Evolutionary conservation across 2,329 filamentous ascomycete genomes (phyloP).

Genomic region (Pseudogymnoascus sp.): DNA sequence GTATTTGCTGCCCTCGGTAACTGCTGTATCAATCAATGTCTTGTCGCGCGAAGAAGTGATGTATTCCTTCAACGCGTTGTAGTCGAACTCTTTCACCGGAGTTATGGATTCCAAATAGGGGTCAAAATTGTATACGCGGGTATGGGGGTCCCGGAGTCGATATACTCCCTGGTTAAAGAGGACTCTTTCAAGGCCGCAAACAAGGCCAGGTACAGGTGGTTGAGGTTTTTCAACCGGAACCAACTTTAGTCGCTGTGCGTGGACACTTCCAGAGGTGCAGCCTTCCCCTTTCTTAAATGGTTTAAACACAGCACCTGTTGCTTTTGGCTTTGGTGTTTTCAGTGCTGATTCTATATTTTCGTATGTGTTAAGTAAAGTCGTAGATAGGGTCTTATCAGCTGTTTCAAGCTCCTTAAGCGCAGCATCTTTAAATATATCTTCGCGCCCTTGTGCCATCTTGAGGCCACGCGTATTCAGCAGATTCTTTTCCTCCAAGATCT

Average conservation of each 20-base stretch:
- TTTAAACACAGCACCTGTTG: neutral
- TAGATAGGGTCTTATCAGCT: neutral
- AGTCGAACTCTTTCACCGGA: slow-evolving; percentile 89
- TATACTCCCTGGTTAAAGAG: slow-evolving; percentile 94
- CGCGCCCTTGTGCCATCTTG: neutral
- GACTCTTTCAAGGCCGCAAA: slow-evolving; percentile 40
- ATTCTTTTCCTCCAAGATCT: slow-evolving; percentile 67
- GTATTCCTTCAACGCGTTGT: slow-evolving; percentile 74
- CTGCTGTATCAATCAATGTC: slow-evolving; percentile 60
- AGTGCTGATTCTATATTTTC: neutral
- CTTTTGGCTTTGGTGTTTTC: neutral
- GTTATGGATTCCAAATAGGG: slow-evolving; percentile 90
- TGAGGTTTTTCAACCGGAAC: slow-evolving; percentile 21
- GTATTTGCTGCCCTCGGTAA: slow-evolving; percentile 64
- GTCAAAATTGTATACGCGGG: slow-evolving; percentile 91
- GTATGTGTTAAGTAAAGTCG: neutral
- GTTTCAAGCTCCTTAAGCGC: neutral
- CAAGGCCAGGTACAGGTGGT: slow-evolving; percentile 24
- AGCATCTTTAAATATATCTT: neutral
- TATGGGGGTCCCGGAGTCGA: slow-evolving; percentile 78
- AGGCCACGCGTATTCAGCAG: neutral
- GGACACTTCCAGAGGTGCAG: slow-evolving; percentile 13
- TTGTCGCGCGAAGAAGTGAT: slow-evolving; percentile 84
- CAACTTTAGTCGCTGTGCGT: slow-evolving; percentile 20
- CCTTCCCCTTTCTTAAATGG: neutral